Base-by-base conservation (phyloP, 2,329 filamentous ascomycete genomes). In the Ophiostoma montium region DNA sequence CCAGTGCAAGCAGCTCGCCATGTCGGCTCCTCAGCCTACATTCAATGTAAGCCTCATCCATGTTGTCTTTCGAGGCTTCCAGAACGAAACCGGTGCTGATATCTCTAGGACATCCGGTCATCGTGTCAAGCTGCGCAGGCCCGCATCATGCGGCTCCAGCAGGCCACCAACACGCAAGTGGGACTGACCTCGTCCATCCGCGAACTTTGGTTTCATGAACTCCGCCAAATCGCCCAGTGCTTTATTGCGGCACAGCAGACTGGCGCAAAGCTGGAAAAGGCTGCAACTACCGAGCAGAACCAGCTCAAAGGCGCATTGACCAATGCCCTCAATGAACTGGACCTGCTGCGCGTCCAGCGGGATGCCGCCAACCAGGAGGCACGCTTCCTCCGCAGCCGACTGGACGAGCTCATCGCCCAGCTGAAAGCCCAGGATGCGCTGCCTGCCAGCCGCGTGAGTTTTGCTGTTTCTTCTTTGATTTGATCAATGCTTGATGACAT, bases 111-210 rank as follows among this genome's bases (percentile, higher is more conserved):
- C 7, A 56, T 57, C 30, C 55, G 54, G 5, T 9, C 35, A 1
- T 32, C 50, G 3, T 57, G 56, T 44, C 52, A 53, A 31, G 46
- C 49, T 4, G 56, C 55, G 1, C 54, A 57, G 38, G 19, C 19
- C 27, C 52, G 54, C 21, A 56, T 56, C 47, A 56, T 57, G 52
- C 44, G 52, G 7, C 50, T 57, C 2, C 56, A 57, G 38, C 52
- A 55, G 32, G 54, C 53, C 6, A 54, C 51, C 9, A 51, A 54
- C 23, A 51, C 36, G n/a, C 53, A 57, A 21, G 52, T 50, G n/a
- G 53, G 55, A 11, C 47, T 57, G 1, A 53, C 50, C 1, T 36
- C 50, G 1, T 12, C 43, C 1, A 46, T 52, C 9, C 54, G 55
- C 2, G 51, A 52, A 7, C 31, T 31, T 0, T 55, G 51, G 53